phyloP scores from a whole-genome alignment of 345 rosid species.

The Corymbia maculata region DNA sequence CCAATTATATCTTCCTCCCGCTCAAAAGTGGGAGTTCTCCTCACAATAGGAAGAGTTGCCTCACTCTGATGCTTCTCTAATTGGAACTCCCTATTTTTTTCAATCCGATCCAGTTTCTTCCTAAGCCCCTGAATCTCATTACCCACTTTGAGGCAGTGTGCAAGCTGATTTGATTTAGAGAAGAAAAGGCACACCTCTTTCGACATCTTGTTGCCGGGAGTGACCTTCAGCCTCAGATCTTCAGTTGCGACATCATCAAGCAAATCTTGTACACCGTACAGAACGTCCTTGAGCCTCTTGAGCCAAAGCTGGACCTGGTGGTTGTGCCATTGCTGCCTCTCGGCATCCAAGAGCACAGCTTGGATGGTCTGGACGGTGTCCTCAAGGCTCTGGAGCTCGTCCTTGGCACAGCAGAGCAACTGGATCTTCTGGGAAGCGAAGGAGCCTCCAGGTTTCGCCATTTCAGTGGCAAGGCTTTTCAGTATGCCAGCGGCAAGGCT shows the following conservation, averaged over 20 bases:
- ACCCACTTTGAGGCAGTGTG: not conserved
- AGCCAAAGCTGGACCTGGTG: not conserved
- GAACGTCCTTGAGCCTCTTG: not conserved
- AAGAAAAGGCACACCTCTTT: not conserved
- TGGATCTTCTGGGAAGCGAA: not conserved
- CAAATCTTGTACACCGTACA: not conserved
- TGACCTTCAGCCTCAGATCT: not conserved
- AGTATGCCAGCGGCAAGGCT: not conserved
- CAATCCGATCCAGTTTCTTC: not conserved
- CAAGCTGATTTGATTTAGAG: not conserved
- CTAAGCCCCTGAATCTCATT: not conserved
- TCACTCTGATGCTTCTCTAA: accelerated
- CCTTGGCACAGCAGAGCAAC: not conserved
- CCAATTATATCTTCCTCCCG: not conserved
- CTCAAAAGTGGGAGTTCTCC: not conserved
- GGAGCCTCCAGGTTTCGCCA: not conserved
- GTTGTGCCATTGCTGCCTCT: not conserved
- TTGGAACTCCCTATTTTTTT: accelerated
- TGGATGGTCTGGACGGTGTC: not conserved
- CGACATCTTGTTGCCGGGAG: not conserved
- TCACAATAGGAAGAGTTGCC: not conserved
- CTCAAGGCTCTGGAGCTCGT: not conserved
- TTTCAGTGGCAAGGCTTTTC: not conserved
- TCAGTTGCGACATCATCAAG: not conserved
- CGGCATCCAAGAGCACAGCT: not conserved